Percentiles rank a stretch among this genome's conserved stretches.
phyloP scores from a whole-genome alignment of 2,329 filamentous ascomycete species.

The Fusarium sp. region DNA sequence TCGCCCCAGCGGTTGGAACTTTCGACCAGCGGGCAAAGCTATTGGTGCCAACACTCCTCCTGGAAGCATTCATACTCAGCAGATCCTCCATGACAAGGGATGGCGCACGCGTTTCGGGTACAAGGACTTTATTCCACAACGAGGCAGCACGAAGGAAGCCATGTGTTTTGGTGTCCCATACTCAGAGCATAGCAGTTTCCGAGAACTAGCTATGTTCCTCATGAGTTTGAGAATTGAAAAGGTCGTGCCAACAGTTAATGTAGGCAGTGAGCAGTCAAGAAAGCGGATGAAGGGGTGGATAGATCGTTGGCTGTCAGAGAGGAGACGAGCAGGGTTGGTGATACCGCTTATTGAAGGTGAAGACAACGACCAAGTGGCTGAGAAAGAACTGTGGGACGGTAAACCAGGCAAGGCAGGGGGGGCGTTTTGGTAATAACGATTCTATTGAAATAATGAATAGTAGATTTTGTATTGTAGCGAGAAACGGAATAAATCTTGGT shows the following conservation, averaged over 20 bases:
- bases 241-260: conserved; percentile 93
- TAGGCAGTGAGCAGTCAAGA: conserved; percentile 68
- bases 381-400: conserved; percentile 54
- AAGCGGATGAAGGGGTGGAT: conserved; percentile 73
- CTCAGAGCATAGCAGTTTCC: conserved; percentile 93
- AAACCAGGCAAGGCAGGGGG: conserved; percentile 54
- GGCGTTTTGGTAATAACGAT: conserved; percentile 53
- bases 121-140: conserved; percentile 80
- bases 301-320: conserved; percentile 70
- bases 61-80: conserved; percentile 60
- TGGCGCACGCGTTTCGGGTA: conserved; percentile 83
- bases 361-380: conserved; percentile 47
- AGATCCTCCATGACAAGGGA: conserved; percentile 67
- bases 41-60: conserved; percentile 67
- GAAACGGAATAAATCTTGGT: background rate
- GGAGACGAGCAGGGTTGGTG: conserved; percentile 66
- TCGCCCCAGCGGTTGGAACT: conserved; percentile 94
- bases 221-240: conserved; percentile 88
- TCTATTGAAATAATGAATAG: conserved; percentile 4
- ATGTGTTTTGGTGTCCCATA: conserved; percentile 96
- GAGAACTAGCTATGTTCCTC: conserved; percentile 93
- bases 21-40: conserved; percentile 71
- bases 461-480: background rate
- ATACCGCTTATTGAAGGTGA: conserved; percentile 56
- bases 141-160: conserved; percentile 83